A percentile compares a stretch with the other conserved stretches of the same genome.
Conservation (phyloP, 1,284 basidiomycete genomes). For the Ganoderma resinaceum region DNA sequence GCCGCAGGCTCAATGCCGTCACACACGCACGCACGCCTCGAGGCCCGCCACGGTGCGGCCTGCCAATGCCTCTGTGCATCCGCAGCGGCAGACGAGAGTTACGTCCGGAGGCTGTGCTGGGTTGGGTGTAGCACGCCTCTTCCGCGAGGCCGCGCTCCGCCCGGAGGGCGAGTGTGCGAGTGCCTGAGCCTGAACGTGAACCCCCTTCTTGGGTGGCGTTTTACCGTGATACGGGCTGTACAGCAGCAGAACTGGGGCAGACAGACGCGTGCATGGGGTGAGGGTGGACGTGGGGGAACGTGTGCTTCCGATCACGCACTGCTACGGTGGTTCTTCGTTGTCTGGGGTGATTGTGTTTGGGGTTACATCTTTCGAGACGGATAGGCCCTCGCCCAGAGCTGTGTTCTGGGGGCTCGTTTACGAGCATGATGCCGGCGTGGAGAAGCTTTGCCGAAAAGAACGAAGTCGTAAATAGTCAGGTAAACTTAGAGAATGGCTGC, state of each 20-base stretch:
- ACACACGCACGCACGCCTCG: not conserved
- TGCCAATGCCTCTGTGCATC: not conserved
- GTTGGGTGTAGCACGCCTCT: not conserved
- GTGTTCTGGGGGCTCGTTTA: not conserved
- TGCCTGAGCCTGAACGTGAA: not conserved
- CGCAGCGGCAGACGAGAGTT: conserved; percentile 22
- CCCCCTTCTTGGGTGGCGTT: not conserved
- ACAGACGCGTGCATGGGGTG: not conserved
- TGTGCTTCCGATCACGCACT: not conserved
- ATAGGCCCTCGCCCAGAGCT: not conserved
- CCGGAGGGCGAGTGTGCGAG: not conserved
- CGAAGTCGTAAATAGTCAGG: not conserved
- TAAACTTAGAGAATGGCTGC: not conserved
- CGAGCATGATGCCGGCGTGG: not conserved
- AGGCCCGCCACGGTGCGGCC: not conserved
- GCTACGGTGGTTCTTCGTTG: not conserved
- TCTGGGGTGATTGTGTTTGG: not conserved
- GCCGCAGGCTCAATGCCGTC: not conserved
- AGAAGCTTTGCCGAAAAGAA: not conserved
- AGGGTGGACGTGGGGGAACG: not conserved
- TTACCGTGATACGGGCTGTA: not conserved
- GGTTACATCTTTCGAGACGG: not conserved
- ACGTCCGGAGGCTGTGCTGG: conserved; percentile 30
- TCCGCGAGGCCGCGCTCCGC: not conserved
- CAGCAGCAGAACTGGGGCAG: not conserved